Evolutionary conservation across 1,284 basidiomycete species (phyloP), one percentile per base, ranked within the genome.

Genomic region (Austropuccinia psidii): DNA sequence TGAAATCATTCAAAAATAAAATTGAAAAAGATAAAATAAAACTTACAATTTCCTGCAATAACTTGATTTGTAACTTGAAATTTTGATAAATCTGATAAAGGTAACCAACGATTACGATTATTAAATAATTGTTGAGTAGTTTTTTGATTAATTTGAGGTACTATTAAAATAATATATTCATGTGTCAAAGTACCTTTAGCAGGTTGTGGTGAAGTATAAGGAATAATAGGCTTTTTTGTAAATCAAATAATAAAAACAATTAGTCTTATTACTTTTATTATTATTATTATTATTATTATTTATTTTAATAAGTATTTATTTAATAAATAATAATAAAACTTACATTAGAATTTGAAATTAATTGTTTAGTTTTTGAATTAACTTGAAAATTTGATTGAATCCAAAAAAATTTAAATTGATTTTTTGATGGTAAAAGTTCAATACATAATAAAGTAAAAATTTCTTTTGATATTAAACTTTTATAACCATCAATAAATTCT

Each of bases 41-140:
- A 50, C 68, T 70, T 58, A 70, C 68, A 70, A 21, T 57, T 70
- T 0, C 68, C 68, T 4, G 68, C 68, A 24, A 70, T 29, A 0
- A 50, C 11, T 50, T 39, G 21, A 43, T 60, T 55, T 41, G 37
- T 49, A n/a, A 61, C 24, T n/a, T 50, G 24, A 19, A 24, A 3
- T 6, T 13, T 50, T 45, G 27, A 24, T 33, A 70, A 39, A 41
- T 31, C 33, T 31, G 21, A n/a, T 41, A 21, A 61, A 15, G 13
- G 24, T 37, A 7, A 47, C 13, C 19, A 54, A 4, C 39, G 45
- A 43, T n/a, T 49, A 37, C 35, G 55, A 15, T 52, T 33, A 11
- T 21, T 35, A 37, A 49, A 41, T 6, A 13, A 19, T 4, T 21
- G 37, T 1, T 45, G 24, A 6, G 55, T 57, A n/a, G 68, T 37